These are phyloP conservation scores for Verbena officinalis DNA, from an alignment of 257 asterid genomes.

Conservation along the genomic window DNA sequence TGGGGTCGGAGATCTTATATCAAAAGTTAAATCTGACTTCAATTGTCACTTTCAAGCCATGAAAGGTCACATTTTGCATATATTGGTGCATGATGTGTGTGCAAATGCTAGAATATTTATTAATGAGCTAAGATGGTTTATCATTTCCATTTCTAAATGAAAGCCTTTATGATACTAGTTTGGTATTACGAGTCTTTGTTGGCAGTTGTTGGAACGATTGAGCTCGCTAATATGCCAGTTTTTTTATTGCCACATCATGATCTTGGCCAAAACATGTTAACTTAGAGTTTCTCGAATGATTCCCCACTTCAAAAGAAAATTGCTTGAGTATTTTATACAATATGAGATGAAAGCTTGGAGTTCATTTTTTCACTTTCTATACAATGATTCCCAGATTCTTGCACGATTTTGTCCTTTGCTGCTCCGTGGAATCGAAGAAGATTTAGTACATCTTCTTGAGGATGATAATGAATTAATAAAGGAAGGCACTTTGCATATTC, in stretches of 20 bases:
- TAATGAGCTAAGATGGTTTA: slow-evolving; percentile 24
- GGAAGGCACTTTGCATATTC: slow-evolving; percentile 95
- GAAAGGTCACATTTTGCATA: not conserved
- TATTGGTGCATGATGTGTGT: slow-evolving; percentile 10
- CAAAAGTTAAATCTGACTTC: slow-evolving; percentile 22
- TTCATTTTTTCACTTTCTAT: slow-evolving; percentile 27
- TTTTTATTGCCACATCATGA: slow-evolving; percentile 15
- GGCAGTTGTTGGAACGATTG: slow-evolving; percentile 16
- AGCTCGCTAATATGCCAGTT: slow-evolving; percentile 25
- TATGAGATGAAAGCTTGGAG: slow-evolving; percentile 12
- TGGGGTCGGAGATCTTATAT: slow-evolving; percentile 18
- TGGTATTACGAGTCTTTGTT: not conserved
- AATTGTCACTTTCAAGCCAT: not conserved
- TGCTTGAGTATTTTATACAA: slow-evolving; percentile 12
- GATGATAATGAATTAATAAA: slow-evolving; percentile 96
- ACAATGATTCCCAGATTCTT: slow-evolving; percentile 65
- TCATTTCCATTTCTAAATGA: slow-evolving; percentile 13
- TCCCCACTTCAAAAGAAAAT: not conserved
- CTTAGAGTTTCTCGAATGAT: slow-evolving; percentile 24
- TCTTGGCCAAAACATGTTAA: slow-evolving; percentile 22
- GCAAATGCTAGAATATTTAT: slow-evolving; percentile 1
- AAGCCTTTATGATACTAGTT: not conserved
- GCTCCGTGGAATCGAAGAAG: slow-evolving; percentile 89
- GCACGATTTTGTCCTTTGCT: slow-evolving; percentile 91
- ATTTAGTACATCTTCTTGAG: slow-evolving; percentile 83